A percentile compares a stretch with the other conserved stretches of the same genome.
phyloP scores from a whole-genome alignment of 129 eudicot genomes.

The Cynara cardunculus region DNA sequence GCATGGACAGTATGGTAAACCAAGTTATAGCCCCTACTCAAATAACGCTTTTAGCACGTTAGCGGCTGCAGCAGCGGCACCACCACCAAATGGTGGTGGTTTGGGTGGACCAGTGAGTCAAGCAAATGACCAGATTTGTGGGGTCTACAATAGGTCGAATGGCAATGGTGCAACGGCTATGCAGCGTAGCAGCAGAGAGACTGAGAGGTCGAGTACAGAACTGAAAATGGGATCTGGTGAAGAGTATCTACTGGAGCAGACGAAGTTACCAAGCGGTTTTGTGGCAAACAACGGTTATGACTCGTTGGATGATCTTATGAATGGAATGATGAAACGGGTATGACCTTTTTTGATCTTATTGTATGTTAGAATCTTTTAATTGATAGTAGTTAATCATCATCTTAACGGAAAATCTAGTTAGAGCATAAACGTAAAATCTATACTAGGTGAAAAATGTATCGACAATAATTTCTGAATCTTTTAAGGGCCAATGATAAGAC shows the following conservation, averaged over 20 bases:
- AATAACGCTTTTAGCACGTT: conserved; percentile 34
- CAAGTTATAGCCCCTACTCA: conserved; percentile 39
- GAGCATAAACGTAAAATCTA: neutral
- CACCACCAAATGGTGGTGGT: conserved; percentile 26
- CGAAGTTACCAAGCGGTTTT: conserved; percentile 45
- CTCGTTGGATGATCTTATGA: conserved; percentile 84
- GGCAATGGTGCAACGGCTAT: conserved; percentile 33
- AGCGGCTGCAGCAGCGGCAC: conserved; percentile 22
- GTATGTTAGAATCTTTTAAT: neutral
- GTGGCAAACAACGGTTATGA: conserved; percentile 48
- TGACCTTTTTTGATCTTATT: conserved; percentile 12
- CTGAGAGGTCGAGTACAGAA: conserved; percentile 36
- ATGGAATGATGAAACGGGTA: conserved; percentile 84
- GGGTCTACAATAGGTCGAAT: conserved; percentile 30
- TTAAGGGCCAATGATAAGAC: neutral
- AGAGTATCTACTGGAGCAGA: conserved; percentile 47
- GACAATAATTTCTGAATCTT: neutral
- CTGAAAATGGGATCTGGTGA: conserved; percentile 46
- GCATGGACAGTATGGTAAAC: conserved; percentile 44
- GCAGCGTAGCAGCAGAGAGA: conserved; percentile 21
- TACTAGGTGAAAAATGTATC: neutral
- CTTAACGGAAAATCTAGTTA: neutral
- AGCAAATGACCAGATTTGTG: conserved; percentile 35
- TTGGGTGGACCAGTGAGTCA: conserved; percentile 36
- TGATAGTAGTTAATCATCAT: neutral